Base-by-base conservation (phyloP, 2,329 filamentous ascomycete species). In the Diatrype stigma region DNA sequence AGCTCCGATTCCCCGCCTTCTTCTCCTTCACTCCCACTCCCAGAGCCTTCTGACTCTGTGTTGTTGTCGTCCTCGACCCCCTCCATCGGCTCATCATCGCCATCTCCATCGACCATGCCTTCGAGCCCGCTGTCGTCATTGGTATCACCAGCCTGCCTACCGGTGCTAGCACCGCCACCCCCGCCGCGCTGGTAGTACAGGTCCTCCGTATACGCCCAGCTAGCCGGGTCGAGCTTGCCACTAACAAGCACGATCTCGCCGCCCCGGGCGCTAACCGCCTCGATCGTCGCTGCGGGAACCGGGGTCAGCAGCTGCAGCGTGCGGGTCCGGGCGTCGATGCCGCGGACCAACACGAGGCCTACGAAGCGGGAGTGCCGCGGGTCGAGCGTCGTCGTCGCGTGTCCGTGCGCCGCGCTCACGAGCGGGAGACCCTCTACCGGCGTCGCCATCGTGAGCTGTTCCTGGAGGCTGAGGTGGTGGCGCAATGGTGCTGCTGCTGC, bases 121-220 rank as follows among this genome's bases (percentile, higher is more conserved):
- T n/a, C n/a, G n/a, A n/a, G n/a, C n/a, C n/a, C n/a, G n/a, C n/a
- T 61, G 5, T 54, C 56, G 8, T 11, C 55, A 6, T 62, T 57
- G 17, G 37, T 51, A 17, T 52, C 48, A 63, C 14, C 68, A 65
- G 4, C 34, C 34, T 34, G 30, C 30, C 30, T 34, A 14, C 30
- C 14, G 3, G 1, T 17, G 14, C 37, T 21, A n/a, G n/a, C 37
- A 17, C 38, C 35, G 35, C n/a, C 35, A n/a, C 35, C 35, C 56
- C 64, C 65, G 30, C 23, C 3, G 4, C 42, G 12, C 22, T 54
- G 54, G 42, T 56, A 60, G 56, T 82, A 77, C 16, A 84, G 57
- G 34, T 85, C 80, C 62, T 89, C 86, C 0, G 81, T 80, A 54
- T 87, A 88, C 1, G 84, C 83, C 85, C 86, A 90, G 3, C 76